phyloP scores from a whole-genome alignment of 2,329 filamentous ascomycete genomes.

The Pestalotiopsis sp. region DNA sequence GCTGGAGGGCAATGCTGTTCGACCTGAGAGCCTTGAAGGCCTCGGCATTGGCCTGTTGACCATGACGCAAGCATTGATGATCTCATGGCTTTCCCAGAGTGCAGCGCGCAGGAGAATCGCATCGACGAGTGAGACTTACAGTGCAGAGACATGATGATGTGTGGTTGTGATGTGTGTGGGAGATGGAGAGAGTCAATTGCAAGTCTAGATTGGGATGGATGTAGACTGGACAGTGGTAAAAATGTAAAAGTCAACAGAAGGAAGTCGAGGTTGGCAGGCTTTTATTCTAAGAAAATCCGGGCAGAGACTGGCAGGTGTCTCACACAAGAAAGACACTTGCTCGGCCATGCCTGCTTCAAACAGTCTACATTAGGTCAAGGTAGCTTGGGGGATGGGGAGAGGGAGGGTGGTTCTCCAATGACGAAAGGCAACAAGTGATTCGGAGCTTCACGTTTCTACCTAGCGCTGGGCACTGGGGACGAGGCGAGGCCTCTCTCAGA shows the following conservation, averaged over 20 bases:
- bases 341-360: background rate
- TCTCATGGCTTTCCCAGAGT: background rate
- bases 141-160: conserved; percentile 59
- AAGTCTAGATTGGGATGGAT: background rate
- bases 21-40: too few relatives aligned
- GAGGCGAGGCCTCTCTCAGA: too few relatives aligned
- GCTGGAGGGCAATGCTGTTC: too few relatives aligned
- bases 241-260: conserved; percentile 9
- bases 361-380: background rate
- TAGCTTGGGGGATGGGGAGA: background rate
- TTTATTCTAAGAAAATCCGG: conserved; percentile 1
- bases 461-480: background rate
- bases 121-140: conserved; percentile 43
- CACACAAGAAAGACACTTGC: background rate
- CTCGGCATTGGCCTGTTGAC: too few relatives aligned
- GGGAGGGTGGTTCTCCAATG: conserved; percentile 2
- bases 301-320: background rate
- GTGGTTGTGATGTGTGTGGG: conserved; percentile 13
- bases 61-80: background rate
- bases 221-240: background rate
- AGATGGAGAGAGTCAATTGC: background rate
- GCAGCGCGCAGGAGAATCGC: background rate
- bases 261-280: conserved; percentile 1
- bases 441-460: background rate
- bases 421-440: conserved; percentile 11